phyloP scores from a whole-genome alignment of 2,329 filamentous ascomycete species.

The Colletotrichum sp. region DNA sequence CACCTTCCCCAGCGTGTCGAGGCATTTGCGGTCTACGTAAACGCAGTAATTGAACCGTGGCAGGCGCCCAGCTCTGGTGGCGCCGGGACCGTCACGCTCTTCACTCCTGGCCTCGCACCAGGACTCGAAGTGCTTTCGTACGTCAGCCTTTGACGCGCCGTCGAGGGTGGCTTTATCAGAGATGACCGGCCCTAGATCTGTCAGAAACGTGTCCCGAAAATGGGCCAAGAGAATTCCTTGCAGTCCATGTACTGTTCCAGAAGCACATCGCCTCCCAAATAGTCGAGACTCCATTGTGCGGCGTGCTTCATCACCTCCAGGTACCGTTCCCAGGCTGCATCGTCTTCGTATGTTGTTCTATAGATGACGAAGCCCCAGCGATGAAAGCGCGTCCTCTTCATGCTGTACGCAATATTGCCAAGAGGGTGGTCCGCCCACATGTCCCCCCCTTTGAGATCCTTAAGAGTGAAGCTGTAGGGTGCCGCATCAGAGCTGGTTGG shows the following conservation, averaged over 20 bases:
- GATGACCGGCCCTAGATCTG: background rate
- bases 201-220: no score
- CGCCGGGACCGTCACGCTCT: background rate
- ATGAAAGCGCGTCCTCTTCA: background rate
- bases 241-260: conserved; percentile 7
- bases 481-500: no score
- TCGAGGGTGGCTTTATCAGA: conserved; percentile 4
- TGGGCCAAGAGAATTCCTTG: background rate
- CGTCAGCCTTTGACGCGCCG: conserved; percentile 1
- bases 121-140: background rate
- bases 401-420: background rate
- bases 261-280: no score
- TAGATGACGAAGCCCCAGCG: conserved; percentile 22
- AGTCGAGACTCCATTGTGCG: no score
- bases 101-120: background rate
- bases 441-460: no score
- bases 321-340: conserved; percentile 9
- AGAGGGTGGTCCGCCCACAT: no score
- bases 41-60: background rate
- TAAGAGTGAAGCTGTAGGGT: no score
- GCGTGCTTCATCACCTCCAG: background rate
- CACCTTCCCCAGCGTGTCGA: background rate
- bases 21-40: background rate
- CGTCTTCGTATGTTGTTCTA: conserved; percentile 20
- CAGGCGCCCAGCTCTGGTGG: background rate